phyloP scores from a whole-genome alignment of 2,329 filamentous ascomycete genomes.

The Pseudofabraea citricarpa region DNA sequence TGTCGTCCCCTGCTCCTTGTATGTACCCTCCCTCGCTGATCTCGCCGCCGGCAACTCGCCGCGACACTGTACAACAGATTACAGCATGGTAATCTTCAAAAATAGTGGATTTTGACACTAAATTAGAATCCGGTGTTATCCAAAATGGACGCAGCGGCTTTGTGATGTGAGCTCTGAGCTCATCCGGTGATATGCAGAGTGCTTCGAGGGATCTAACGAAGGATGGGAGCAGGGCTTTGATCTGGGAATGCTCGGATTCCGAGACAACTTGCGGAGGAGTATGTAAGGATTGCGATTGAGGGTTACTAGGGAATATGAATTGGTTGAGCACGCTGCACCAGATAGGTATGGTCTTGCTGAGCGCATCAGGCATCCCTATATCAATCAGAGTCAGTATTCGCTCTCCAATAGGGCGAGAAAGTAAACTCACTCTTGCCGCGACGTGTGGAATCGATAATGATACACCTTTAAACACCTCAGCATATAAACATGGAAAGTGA shows the following conservation, averaged over 20 bases:
- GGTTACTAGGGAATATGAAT: constrained; percentile 61
- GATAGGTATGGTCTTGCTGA: constrained; percentile 89
- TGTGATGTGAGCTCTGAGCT: constrained; percentile 49
- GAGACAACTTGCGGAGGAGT: constrained; percentile 71
- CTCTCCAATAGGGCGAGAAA: background rate
- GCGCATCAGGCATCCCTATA: constrained; percentile 81
- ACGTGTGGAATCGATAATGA: constrained; percentile 90
- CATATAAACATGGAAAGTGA: background rate
- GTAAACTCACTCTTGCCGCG: constrained; percentile 71
- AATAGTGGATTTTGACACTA: constrained; percentile 34
- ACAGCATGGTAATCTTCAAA: constrained; percentile 64
- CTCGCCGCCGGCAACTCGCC: constrained; percentile 64
- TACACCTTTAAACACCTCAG: constrained; percentile 42
- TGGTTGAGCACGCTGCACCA: constrained; percentile 88
- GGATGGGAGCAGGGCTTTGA: constrained; percentile 47
- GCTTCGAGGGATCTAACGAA: constrained; percentile 49
- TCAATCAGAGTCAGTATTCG: constrained; percentile 12
- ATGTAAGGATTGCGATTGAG: constrained; percentile 48
- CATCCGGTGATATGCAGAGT: constrained; percentile 55
- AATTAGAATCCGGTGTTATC: constrained; percentile 66
- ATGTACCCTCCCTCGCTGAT: constrained; percentile 73
- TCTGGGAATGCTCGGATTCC: constrained; percentile 74
- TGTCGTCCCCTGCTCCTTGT: constrained; percentile 92
- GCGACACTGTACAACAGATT: constrained; percentile 81
- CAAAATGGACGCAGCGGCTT: constrained; percentile 77